Base-by-base conservation (phyloP, 1,284 basidiomycete genomes). In the Ustilago nuda region DNA sequence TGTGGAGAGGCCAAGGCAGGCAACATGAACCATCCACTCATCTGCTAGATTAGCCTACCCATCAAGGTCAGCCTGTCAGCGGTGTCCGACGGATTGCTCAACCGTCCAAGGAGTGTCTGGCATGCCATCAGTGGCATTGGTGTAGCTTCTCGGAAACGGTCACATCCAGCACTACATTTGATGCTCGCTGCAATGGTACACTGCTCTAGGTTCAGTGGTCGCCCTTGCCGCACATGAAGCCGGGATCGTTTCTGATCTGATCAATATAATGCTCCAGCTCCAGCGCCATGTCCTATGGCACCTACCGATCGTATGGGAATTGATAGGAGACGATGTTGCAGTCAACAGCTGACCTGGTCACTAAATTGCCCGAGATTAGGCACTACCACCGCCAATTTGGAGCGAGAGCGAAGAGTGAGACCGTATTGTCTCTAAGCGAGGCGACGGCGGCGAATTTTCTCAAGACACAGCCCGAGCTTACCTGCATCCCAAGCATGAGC, bases 371-470 rank as follows among this genome's bases (percentile, higher is more conserved):
- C 39, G 39, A 41, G 39, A 41, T 41, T n/a, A 17, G 17, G 39
- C 39, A 41, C 39, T 41, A 12, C 39, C 39, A n/a, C 39, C 13
- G 12, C 39, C 39, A 15, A 41, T 15, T 17, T 15, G 8, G 39
- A 41, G 39, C 7, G 15, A 41, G 13, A 41, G 39, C 39, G 39
- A 3, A 41, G 13, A 17, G 13, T 1, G 39, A 41, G 23, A 27
- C 23, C 3, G 3, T 27, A 27, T 27, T 13, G 13, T 8, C 39
- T 41, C 39, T 50, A 50, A 32, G 46, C 46, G 30, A 52, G 32
- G 50, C 50, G 50, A 30, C n/a, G 50, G n/a, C 50, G 50, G 50
- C 33, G 50, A 52, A 52, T 52, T 52, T 33, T 52, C 32, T 17
- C 27, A 17, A 15, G 39, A 17, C 17, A 41, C 39, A 15, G 39